phyloP scores from a whole-genome alignment of 2,329 filamentous ascomycete species.

The Cryphonectria carpinicola region DNA sequence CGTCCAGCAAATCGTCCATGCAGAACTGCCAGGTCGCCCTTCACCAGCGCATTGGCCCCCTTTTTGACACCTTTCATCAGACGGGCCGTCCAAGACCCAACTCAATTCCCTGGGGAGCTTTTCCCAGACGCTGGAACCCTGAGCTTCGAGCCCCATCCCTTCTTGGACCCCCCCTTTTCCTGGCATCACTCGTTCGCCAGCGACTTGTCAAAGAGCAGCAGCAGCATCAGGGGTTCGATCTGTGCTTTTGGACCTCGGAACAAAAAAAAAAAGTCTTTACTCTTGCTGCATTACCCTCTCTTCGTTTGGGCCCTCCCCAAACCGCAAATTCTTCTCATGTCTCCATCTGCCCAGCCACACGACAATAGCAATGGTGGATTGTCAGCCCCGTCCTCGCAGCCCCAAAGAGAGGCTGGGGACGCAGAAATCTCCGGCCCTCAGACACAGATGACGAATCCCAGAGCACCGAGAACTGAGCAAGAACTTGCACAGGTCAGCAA shows the following conservation, averaged over 20 bases:
- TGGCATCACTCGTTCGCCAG: not conserved
- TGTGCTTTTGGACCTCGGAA: not conserved
- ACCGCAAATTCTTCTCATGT: slow-evolving; percentile 6
- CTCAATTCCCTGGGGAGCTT: not conserved
- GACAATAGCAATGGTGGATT: slow-evolving; percentile 9
- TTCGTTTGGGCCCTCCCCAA: not conserved
- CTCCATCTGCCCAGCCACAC: slow-evolving; percentile 18
- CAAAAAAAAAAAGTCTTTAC: not conserved
- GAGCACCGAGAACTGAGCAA: slow-evolving; percentile 22
- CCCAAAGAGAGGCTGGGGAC: slow-evolving; percentile 7
- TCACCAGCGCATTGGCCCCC: not conserved
- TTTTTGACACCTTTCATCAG: not conserved
- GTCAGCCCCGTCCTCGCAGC: slow-evolving; percentile 12
- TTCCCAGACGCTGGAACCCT: not conserved
- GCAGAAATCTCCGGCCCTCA: slow-evolving; percentile 4
- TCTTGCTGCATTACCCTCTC: not conserved
- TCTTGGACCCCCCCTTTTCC: not conserved
- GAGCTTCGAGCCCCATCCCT: not conserved
- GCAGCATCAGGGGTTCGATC: not conserved
- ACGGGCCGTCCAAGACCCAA: not conserved
- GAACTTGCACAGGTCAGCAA: slow-evolving; percentile 27
- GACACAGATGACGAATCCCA: not conserved
- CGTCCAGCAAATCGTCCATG: not conserved
- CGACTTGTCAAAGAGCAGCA: not conserved
- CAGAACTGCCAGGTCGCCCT: not conserved